Evolutionary conservation across 352 stramenopile species (phyloP), one percentile per base, ranked within the genome.

Genomic region (Peronospora destructor): DNA sequence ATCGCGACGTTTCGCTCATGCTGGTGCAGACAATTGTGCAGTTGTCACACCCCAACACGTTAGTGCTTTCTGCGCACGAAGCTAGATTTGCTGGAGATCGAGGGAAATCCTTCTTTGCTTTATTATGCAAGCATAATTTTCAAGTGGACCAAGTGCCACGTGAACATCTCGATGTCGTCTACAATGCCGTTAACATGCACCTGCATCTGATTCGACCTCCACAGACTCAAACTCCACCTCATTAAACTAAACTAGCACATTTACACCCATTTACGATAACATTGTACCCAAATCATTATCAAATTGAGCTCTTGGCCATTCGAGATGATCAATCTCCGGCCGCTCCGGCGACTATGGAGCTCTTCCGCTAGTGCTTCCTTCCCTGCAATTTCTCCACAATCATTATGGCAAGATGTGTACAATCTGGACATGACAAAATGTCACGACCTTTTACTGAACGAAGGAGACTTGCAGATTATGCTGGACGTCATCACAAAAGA

Each of bases 401-500:
- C 49, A 2, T 50, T 71, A 26, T 84, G 68, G 68, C 14, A 63
- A 30, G 42, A 52, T 40, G 56, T 61, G 14, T 66, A 64, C 37
- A 73, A 76, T 23, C 48, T 92, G 11, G 79, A 92, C 49, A 64
- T 69, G 3, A 85, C 75, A 6, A 53, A 58, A 13, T 89, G 75
- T 54, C 43, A 45, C 3, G 82, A 92, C 21, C 56, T 61, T 37
- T 56, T 84, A 6, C 68, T 92, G 48, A 66, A 37, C 36, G 64
- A 81, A 26, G 63, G 53, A 30, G 82, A 93, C 40, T 51, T 93
- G 49, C 64, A 76, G 25, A 57, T 93, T 4, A 62, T 80, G 63
- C 51, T 76, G 30, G 71, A 91, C 39, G 63, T 91, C 23, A 73
- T 93, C 48, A 84, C 77, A 0, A 62, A 84, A 33, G 71, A 91